Evolutionary conservation across 2,329 filamentous ascomycete genomes (phyloP).

Genomic region (Apiospora phragmitis): DNA sequence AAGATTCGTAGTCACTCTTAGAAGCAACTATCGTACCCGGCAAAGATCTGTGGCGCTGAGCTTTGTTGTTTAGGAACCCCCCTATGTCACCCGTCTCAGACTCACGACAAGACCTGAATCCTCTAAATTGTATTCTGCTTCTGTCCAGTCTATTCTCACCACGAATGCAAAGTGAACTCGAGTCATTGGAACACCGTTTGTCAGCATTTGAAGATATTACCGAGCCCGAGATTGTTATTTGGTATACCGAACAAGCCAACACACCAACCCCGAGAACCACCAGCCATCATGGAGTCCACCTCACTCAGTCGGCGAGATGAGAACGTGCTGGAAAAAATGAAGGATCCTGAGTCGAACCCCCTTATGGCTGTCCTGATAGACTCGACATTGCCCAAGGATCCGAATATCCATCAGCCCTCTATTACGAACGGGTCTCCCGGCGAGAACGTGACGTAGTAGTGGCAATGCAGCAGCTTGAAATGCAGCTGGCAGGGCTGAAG

Average conservation of each 20-base stretch:
- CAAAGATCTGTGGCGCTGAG: neutral
- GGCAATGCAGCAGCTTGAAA: constrained; percentile 55
- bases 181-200: neutral
- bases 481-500: constrained; percentile 47
- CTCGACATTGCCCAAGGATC: constrained; percentile 55
- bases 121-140: neutral
- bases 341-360: constrained; percentile 64
- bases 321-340: constrained; percentile 66
- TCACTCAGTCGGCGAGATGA: constrained; percentile 59
- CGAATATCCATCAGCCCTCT: constrained; percentile 51
- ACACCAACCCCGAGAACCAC: neutral
- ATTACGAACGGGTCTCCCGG: constrained; percentile 53
- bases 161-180: neutral
- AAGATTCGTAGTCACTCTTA: neutral
- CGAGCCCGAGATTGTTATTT: neutral
- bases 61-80: neutral
- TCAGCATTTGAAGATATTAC: neutral
- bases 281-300: constrained; percentile 45
- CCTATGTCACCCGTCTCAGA: neutral
- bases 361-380: constrained; percentile 55
- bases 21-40: neutral
- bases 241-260: neutral
- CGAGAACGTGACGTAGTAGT: constrained; percentile 55
- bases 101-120: neutral
- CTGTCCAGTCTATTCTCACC: neutral